These are phyloP conservation scores for Fomitopsis pulvina DNA, from an alignment of 768 basidiomycete species.

Conservation along the genomic window DNA sequence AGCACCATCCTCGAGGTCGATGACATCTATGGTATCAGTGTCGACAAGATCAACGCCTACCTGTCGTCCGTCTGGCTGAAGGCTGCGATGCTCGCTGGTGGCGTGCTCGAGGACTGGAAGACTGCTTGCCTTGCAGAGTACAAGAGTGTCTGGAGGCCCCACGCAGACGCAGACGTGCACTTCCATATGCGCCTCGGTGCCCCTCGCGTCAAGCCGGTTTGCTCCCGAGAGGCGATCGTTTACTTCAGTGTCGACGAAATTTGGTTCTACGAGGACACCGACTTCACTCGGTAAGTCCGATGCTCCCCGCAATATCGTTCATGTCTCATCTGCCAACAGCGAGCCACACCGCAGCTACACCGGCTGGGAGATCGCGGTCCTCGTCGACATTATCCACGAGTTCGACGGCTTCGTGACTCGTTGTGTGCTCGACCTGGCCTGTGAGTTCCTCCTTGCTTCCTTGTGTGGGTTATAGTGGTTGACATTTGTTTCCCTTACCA, in stretches of 20 bases:
- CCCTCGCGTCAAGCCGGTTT: conserved; percentile 20
- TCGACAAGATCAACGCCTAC: conserved; percentile 22
- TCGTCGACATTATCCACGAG: conserved; percentile 19
- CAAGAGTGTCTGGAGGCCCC: conserved; percentile 14
- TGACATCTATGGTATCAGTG: conserved; percentile 15
- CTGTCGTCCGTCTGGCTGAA: conserved; percentile 20
- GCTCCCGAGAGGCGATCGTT: conserved; percentile 22
- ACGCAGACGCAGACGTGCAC: conserved; percentile 9
- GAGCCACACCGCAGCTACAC: conserved; percentile 1
- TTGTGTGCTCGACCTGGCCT: conserved; percentile 19
- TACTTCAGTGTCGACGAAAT: conserved; percentile 20
- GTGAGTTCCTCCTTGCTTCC: conserved; percentile 9
- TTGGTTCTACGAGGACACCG: conserved; percentile 13
- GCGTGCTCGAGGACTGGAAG: conserved; percentile 8
- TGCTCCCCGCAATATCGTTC: not conserved
- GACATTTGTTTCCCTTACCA: not conserved
- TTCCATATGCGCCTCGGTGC: conserved; percentile 23
- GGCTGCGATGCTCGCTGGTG: conserved; percentile 17
- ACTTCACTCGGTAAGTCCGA: conserved; percentile 12
- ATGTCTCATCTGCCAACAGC: not conserved
- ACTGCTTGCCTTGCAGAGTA: conserved; percentile 20
- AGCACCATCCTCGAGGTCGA: conserved; percentile 9
- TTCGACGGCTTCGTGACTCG: conserved; percentile 16
- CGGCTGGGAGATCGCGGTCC: conserved; percentile 20
- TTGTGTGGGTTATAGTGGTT: not conserved